Percentiles rank a stretch among this genome's conserved stretches.
Conservation (phyloP, 148 eudicot species). For the Camellia lanceoleosa region DNA sequence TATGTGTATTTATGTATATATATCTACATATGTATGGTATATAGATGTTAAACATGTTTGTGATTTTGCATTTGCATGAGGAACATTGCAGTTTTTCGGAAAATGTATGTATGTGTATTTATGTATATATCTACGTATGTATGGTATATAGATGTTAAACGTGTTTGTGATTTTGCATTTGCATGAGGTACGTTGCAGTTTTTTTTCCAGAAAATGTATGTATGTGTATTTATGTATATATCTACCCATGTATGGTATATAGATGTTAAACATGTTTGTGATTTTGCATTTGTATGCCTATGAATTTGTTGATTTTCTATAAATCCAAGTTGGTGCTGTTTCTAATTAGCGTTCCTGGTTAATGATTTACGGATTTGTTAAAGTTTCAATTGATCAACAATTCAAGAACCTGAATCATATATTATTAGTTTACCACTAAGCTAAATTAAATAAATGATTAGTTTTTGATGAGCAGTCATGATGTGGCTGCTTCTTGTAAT, state of each 20-base stretch:
- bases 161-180: background rate
- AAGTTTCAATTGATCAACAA: background rate
- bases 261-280: background rate
- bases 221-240: background rate
- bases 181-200: constrained; percentile 47
- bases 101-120: background rate
- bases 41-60: background rate
- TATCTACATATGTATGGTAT: background rate
- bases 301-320: background rate
- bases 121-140: background rate
- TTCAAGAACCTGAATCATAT: background rate
- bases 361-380: background rate
- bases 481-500: background rate
- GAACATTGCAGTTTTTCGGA: constrained; percentile 26
- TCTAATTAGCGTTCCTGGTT: background rate
- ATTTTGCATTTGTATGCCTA: constrained; percentile 10
- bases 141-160: background rate
- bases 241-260: background rate
- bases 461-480: background rate
- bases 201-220: background rate
- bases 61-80: constrained; percentile 31
- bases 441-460: background rate
- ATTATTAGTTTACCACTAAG: background rate
- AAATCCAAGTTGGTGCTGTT: background rate
- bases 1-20: too few relatives aligned